These are phyloP conservation scores for Striga hermonthica DNA, from an alignment of 305 asterid species.

Conservation along the genomic window DNA sequence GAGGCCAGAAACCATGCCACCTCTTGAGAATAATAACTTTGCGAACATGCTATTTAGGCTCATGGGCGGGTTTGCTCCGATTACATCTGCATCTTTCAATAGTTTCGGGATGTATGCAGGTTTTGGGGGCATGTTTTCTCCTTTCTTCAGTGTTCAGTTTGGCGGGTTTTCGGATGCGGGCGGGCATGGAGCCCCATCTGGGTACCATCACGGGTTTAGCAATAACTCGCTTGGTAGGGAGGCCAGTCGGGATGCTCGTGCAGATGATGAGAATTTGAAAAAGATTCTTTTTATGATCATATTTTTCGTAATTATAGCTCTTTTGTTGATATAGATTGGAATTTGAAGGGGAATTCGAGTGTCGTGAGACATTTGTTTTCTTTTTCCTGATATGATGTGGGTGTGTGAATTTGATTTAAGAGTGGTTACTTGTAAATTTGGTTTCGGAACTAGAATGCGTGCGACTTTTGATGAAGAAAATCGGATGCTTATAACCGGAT, in stretches of 20 bases:
- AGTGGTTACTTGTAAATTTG: too few relatives aligned
- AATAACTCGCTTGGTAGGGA: slow-evolving; percentile 30
- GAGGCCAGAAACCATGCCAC: slow-evolving; percentile 51
- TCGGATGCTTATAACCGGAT: too few relatives aligned
- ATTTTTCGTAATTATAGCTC: slow-evolving; percentile 35
- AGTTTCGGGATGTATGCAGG: slow-evolving; percentile 58
- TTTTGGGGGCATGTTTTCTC: slow-evolving; percentile 57
- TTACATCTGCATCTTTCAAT: slow-evolving; percentile 49
- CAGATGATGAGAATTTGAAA: slow-evolving; percentile 50
- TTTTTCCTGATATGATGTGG: too few relatives aligned
- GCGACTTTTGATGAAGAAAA: too few relatives aligned
- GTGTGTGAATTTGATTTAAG: too few relatives aligned
- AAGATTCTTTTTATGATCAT: slow-evolving; percentile 43
- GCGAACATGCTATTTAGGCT: slow-evolving; percentile 41
- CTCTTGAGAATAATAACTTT: slow-evolving; percentile 34
- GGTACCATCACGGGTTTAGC: slow-evolving; percentile 36
- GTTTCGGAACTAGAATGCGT: too few relatives aligned
- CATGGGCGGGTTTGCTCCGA: slow-evolving; percentile 60
- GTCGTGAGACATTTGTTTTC: too few relatives aligned
- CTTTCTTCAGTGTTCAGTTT: slow-evolving; percentile 50
- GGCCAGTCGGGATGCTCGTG: slow-evolving; percentile 33
- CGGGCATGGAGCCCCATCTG: too few relatives aligned
- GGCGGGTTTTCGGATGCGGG: slow-evolving; percentile 34
- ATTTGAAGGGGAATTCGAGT: background rate
- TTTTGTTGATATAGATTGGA: slow-evolving; percentile 28